Evolutionary conservation across 352 stramenopile genomes (phyloP), one percentile per base, ranked within the genome.

Genomic region (Phytophthora ohioensis): DNA sequence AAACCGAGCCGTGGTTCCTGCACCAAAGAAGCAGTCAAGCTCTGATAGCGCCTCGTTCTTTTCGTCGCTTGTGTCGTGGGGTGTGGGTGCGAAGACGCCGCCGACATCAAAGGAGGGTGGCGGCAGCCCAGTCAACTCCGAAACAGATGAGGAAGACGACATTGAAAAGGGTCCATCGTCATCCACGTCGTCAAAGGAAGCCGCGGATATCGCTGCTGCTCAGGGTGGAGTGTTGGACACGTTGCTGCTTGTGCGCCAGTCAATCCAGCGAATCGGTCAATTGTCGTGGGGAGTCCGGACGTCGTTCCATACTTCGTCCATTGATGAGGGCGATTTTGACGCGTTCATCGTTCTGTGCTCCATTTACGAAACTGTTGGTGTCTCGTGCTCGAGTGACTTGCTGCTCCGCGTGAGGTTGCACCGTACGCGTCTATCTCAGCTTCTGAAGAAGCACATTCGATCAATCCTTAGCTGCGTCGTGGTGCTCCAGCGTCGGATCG

Each of bases 341-440:
- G 88, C 87, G 21, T 96, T 91, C 59, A 90, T 93, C 34, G 88
- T 93, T 57, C 59, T 96, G 27, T 96, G 88, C 67, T 93, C 87
- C n/a, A 94, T 96, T 42, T 96, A 96, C 57, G 76, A 91, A 52
- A 71, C 68, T 27, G 77, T 82, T 30, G 82, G 83, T 2, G 87
- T 96, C 2, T 57, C 73, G 41, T 93, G 85, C 32, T 79, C 82
- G 5, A 88, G 77, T 53, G 88, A 93, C 60, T 68, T 96, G 69
- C 71, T 94, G 17, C 75, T 92, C 34, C 88, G 88, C 57, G 56
- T 96, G 34, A 79, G 84, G 7, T 81, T 91, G 68, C 88, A 96
- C 54, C 87, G 88, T 35, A 82, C 75, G 5, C 80, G 81, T 3
- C 68, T 96, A 17, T 77, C 76, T 8, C 88, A 96, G 67, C 61